Evolutionary conservation across 345 rosid species (phyloP), one percentile per base, ranked within the genome.

Genomic region (Eutrema heterophyllum): DNA sequence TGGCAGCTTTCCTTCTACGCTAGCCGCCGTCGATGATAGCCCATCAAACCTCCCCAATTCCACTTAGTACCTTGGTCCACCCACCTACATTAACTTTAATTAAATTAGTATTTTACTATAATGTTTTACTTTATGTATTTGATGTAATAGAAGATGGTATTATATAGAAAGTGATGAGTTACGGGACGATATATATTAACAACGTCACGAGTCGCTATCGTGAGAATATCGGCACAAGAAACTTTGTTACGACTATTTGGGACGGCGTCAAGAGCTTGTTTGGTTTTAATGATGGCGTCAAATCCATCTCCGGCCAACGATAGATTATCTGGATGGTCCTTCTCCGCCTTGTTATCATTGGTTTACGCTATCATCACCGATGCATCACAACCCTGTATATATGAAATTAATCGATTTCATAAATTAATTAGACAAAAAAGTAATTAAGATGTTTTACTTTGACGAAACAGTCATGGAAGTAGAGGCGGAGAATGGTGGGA

Each of bases 401-500:
- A 33, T 7, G n/a, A 64, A n/a, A n/a, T 51, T 1, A 12, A 50
- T 33, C 0, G 15, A 10, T 38, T 1, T 8, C 13, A 27, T 13
- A 13, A 32, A 15, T 46, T 15, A 32, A 46, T 46, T 15, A 46
- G 9, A 32, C 16, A 2, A n/a, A 33, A 35, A 41, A 41, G 4
- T 12, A 18, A 48, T 4, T 41, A 12, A 41, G 1, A 44, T 44
- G 51, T 46, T n/a, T 45, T 45, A n/a, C 9, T 14, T n/a, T 45
- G 5, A 7, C 21, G 8, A 46, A 44, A 76, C 97, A 91, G 40
- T 91, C 95, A 10, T 91, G 97, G 84, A 91, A 87, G 76, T 84
- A 89, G 78, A 91, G 89, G 35, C 97, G 97, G 66, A 91, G 79
- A 30, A 92, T 89, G 16, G 82, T 91, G 1, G 97, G 97, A 53